Percentiles rank a stretch among this genome's conserved stretches.
phyloP scores from a whole-genome alignment of 148 eudicot species.

The Rhododendron vialii region DNA sequence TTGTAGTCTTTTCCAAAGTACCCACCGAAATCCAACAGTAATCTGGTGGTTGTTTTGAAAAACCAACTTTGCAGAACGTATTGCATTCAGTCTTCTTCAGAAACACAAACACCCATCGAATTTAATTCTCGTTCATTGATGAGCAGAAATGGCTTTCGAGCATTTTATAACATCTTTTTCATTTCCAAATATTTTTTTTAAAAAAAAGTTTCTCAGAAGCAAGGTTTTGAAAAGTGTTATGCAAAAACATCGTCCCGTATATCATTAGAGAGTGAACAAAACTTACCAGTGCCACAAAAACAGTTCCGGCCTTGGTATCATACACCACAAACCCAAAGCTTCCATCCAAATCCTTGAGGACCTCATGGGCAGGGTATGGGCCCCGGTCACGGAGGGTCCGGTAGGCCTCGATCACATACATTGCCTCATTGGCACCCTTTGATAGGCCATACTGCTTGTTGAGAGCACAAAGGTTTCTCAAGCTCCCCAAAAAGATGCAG shows the following conservation, averaged over 20 bases:
- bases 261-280: background rate
- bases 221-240: background rate
- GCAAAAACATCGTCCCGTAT: background rate
- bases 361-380: slow-evolving; percentile 83
- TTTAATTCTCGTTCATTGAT: background rate
- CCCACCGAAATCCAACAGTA: background rate
- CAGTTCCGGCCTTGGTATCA: slow-evolving; percentile 64
- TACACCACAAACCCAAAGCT: slow-evolving; percentile 79
- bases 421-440: slow-evolving; percentile 67
- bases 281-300: slow-evolving; percentile 68
- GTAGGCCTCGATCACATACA: slow-evolving; percentile 73
- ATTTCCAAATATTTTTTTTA: background rate
- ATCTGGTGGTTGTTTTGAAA: background rate
- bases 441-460: slow-evolving; percentile 74
- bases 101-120: background rate
- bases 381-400: slow-evolving; percentile 87
- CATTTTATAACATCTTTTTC: background rate
- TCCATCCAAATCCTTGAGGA: slow-evolving; percentile 80
- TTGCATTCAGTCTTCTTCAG: background rate
- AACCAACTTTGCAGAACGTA: background rate
- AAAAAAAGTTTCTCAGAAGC: background rate
- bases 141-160: background rate
- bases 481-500: slow-evolving; percentile 64
- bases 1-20: background rate
- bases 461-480: slow-evolving; percentile 54